Evolutionary conservation across 768 basidiomycete genomes (phyloP).

Genomic region (Suillus ampliporus): DNA sequence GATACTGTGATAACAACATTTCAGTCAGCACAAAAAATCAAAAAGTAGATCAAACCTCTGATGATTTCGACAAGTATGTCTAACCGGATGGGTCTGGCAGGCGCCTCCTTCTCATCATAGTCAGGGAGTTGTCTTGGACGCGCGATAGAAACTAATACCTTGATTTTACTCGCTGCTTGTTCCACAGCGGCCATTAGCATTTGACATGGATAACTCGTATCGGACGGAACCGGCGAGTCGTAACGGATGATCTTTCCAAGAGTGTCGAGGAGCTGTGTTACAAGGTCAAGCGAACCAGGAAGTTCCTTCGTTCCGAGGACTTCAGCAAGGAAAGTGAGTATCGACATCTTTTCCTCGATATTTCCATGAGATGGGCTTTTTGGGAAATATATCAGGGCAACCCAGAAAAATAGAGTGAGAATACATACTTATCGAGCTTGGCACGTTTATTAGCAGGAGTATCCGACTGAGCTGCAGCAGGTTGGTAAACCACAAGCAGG

Average conservation of each 20-base stretch:
- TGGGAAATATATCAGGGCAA: background rate
- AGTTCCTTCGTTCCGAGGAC: conserved; percentile 67
- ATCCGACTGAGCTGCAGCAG: conserved; percentile 43
- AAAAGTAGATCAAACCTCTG: conserved; percentile 53
- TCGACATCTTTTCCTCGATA: conserved; percentile 47
- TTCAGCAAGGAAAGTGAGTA: conserved; percentile 69
- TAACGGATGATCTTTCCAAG: conserved; percentile 69
- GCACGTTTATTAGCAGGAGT: conserved; percentile 68
- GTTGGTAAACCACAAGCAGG: conserved; percentile 57
- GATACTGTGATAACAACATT: conserved; percentile 56
- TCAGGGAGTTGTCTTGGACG: background rate
- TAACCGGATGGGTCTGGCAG: conserved; percentile 68
- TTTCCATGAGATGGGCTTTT: conserved; percentile 26
- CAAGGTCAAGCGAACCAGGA: conserved; percentile 72
- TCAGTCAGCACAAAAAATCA: conserved; percentile 4
- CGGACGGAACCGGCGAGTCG: conserved; percentile 59
- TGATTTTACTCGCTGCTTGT: conserved; percentile 59
- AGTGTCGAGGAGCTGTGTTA: conserved; percentile 74
- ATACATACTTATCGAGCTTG: conserved; percentile 58
- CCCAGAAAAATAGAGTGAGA: background rate
- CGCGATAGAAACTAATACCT: conserved; percentile 43
- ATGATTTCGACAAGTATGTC: conserved; percentile 91
- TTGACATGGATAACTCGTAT: conserved; percentile 81
- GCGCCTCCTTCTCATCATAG: conserved; percentile 49
- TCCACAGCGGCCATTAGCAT: conserved; percentile 84